Conservation (phyloP, 768 basidiomycete species). For the Tricholoma bakamatsutake region DNA sequence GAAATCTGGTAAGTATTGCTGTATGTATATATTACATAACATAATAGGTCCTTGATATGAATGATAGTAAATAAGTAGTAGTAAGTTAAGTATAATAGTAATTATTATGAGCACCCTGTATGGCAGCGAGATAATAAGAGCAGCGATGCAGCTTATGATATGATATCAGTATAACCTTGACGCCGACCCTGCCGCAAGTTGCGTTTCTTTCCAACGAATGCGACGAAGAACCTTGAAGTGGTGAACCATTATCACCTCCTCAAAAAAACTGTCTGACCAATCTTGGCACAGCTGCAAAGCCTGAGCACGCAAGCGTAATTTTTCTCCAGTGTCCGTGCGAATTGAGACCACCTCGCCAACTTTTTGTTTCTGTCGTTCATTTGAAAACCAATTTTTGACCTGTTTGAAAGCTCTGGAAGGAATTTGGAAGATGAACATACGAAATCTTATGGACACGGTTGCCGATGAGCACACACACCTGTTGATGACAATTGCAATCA, state of each 20-base stretch:
- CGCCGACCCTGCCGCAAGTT: not conserved
- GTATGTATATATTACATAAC: not conserved
- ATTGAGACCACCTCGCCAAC: slow-evolving; percentile 33
- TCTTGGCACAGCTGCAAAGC: slow-evolving; percentile 44
- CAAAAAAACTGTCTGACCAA: slow-evolving; percentile 59
- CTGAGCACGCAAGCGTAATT: slow-evolving; percentile 42
- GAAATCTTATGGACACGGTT: not conserved
- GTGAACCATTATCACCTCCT: slow-evolving; percentile 55
- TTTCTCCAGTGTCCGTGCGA: slow-evolving; percentile 34
- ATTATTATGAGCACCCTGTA: not conserved
- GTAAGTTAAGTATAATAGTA: not conserved
- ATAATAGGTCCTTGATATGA: not conserved
- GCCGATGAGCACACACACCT: slow-evolving; percentile 30
- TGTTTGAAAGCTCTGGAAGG: slow-evolving; percentile 46
- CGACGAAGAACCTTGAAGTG: slow-evolving; percentile 24
- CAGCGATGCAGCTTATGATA: not conserved
- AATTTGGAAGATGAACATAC: not conserved
- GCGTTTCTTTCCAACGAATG: not conserved
- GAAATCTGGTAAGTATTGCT: not conserved
- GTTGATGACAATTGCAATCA: slow-evolving; percentile 51
- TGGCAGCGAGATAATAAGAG: not conserved
- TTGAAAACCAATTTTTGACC: slow-evolving; percentile 66
- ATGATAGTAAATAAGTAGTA: not conserved
- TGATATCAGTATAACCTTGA: not conserved
- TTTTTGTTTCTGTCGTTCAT: slow-evolving; percentile 47